Evolutionary conservation across 2,329 filamentous ascomycete genomes (phyloP).

Genomic region (Scytalidium sp.): DNA sequence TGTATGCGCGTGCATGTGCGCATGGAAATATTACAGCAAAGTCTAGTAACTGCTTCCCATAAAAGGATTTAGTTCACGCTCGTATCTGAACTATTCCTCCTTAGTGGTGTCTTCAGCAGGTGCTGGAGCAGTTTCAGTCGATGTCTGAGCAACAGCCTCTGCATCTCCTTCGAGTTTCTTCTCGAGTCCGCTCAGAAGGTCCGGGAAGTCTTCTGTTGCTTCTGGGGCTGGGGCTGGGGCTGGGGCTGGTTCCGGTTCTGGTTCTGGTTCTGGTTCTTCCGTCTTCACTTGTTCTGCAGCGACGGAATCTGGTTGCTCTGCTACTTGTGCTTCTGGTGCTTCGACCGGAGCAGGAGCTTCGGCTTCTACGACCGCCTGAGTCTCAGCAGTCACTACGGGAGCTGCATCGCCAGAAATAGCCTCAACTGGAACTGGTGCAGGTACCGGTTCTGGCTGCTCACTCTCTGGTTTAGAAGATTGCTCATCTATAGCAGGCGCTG

Average conservation of each 20-base stretch:
- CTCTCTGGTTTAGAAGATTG: background rate
- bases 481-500: background rate
- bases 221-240: background rate
- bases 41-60: no score
- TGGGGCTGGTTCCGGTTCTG: background rate
- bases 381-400: no score
- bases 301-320: background rate
- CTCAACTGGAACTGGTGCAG: background rate
- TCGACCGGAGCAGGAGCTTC: background rate
- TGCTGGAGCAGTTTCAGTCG: background rate
- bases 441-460: background rate
- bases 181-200: constrained; percentile 24
- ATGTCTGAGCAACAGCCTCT: background rate
- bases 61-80: no score
- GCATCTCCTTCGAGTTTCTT: constrained; percentile 5
- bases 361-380: background rate
- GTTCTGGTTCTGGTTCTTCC: background rate
- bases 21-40: no score
- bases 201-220: constrained; percentile 21
- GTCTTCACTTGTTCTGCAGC: background rate
- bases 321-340: background rate
- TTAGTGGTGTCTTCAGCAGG: background rate
- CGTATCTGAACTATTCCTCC: no score
- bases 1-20: no score
- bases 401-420: no score